A percentile compares a stretch with the other conserved stretches of the same genome.
Evolutionary conservation across 2,329 filamentous ascomycete species (phyloP).

Genomic region (Talaromyces piceae): DNA sequence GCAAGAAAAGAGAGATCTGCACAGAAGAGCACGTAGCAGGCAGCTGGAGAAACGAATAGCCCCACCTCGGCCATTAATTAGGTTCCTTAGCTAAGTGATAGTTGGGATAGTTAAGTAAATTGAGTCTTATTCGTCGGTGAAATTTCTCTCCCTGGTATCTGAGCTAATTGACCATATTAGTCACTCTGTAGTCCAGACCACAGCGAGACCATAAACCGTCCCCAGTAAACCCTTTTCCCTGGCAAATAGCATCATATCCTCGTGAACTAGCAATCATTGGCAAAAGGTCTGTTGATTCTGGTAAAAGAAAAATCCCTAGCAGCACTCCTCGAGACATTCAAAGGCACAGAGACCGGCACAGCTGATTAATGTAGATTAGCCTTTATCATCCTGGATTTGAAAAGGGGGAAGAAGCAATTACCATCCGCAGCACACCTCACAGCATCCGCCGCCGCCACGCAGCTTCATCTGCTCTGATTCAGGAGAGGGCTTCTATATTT

Average conservation of each 20-base stretch:
- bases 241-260: too few relatives aligned
- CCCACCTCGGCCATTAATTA: too few relatives aligned
- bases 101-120: too few relatives aligned
- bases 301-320: conserved; percentile 13
- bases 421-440: conserved; percentile 27
- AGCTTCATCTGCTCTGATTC: conserved; percentile 23
- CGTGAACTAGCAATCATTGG: too few relatives aligned
- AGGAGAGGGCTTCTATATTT: conserved; percentile 9
- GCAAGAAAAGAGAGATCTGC: too few relatives aligned
- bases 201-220: too few relatives aligned
- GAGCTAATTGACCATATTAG: too few relatives aligned
- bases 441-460: conserved; percentile 23
- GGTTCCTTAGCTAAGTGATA: background rate
- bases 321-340: conserved; percentile 26
- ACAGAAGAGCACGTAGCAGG: background rate
- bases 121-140: too few relatives aligned
- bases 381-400: background rate
- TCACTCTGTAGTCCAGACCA: too few relatives aligned
- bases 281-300: too few relatives aligned
- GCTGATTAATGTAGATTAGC: conserved; percentile 9
- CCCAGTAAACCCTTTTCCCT: too few relatives aligned
- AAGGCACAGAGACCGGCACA: conserved; percentile 26
- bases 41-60: background rate
- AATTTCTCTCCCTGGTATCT: too few relatives aligned
- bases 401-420: conserved; percentile 13